phyloP scores from a whole-genome alignment of 371 early-diverging fungal species.

The Mortierella sp. region DNA sequence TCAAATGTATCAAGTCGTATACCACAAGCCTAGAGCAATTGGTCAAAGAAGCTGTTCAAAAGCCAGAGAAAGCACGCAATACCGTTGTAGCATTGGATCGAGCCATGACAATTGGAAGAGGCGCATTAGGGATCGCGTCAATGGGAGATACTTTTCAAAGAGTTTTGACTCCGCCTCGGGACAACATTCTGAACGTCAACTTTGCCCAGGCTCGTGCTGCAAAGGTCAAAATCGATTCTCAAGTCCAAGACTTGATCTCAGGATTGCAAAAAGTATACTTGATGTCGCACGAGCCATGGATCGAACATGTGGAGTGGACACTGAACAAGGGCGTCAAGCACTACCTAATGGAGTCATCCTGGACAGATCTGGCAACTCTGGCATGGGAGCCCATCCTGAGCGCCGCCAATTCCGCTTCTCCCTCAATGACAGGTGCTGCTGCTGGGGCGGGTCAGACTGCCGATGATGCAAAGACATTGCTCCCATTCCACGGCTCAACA shows the following conservation, averaged over 20 bases:
- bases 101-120: slow-evolving; percentile 45
- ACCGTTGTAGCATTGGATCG: slow-evolving; percentile 40
- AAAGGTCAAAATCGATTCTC: slow-evolving; percentile 30
- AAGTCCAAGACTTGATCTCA: slow-evolving; percentile 17
- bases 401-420: background rate
- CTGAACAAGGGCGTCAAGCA: slow-evolving; percentile 18
- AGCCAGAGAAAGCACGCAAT: slow-evolving; percentile 40
- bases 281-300: slow-evolving; percentile 59
- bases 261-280: slow-evolving; percentile 28
- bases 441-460: background rate
- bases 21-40: slow-evolving; percentile 23
- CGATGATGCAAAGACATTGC: slow-evolving; percentile 27
- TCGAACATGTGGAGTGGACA: slow-evolving; percentile 45
- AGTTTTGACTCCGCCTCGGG: slow-evolving; percentile 23
- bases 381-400: slow-evolving; percentile 51
- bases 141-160: slow-evolving; percentile 25
- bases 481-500: slow-evolving; percentile 64
- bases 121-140: slow-evolving; percentile 27
- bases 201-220: slow-evolving; percentile 34
- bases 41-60: slow-evolving; percentile 39
- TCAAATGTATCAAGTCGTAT: slow-evolving; percentile 35
- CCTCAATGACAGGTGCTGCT: background rate
- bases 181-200: background rate
- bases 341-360: slow-evolving; percentile 35
- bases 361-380: slow-evolving; percentile 41